Evolutionary conservation across 805 yeast genomes (phyloP), one percentile per base, ranked within the genome.

Genomic region (Metschnikowia bowlesiae): DNA sequence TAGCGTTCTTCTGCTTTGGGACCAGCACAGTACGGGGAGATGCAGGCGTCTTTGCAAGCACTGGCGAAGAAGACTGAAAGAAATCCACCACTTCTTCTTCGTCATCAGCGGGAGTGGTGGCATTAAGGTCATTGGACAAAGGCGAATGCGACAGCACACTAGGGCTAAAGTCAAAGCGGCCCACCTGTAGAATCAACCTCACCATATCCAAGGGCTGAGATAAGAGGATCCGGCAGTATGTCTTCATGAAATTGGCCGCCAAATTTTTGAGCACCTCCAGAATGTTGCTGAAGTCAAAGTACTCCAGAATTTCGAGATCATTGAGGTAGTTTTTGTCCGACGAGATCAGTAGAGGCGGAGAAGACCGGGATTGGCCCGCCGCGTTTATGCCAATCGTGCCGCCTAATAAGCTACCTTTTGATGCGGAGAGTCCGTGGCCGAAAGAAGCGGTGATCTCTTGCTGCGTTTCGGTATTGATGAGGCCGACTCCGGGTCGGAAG

Each of bases 201-300:
- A 87, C 81, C 14, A 88, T 85, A 58, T 92, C 97, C 66, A 91
- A 84, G 1, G 99, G 98, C 67, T 94, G 97, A 16, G 88, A 79
- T 8, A 87, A 63, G 32, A 89, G 65, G 41, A 84, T 81, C 52
- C 82, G 83, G 48, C 82, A 66, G 69, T 94, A 92, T 55, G 83
- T 85, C 55, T 81, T 81, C 46, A 83, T 60, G 53, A 89, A 81
- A 41, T 86, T 81, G 62, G 78, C 73, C 26, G 82, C 66, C 52
- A 89, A 72, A 38, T 83, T 80, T 47, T 76, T 73, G 5, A 83
- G 55, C 33, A 85, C 63, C 54, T 82, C 87, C 47, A 74, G 74
- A 59, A 87, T 66, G 61, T 83, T 82, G 55, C 71, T 71, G 54
- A 74, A 58, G 58, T 85, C 89, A 52, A 86, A 75, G 56, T 84